Evolutionary conservation across 2,329 filamentous ascomycete species (phyloP).

Genomic region (Colletotrichum australisinense): DNA sequence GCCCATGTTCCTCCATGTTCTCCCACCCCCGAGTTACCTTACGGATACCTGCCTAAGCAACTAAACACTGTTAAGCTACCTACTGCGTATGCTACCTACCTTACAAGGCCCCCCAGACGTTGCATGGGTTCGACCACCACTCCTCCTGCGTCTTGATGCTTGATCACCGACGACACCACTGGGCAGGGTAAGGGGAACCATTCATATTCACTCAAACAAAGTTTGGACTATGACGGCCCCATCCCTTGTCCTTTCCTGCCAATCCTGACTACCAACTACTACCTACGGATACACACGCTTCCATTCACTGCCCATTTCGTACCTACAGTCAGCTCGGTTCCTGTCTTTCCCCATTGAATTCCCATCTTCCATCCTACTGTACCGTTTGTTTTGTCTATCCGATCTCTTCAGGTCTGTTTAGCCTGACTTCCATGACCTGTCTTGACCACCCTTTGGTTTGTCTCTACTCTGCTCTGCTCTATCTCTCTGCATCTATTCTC

Average conservation of each 20-base stretch:
- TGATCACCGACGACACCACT: conserved; percentile 10
- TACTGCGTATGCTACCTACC: too few species aligned
- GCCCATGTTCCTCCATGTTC: not conserved
- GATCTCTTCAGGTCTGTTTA: not conserved
- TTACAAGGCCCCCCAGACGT: conserved; percentile 9
- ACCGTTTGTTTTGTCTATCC: too few species aligned
- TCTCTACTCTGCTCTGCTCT: not conserved
- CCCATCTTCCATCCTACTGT: too few species aligned
- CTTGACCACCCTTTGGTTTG: not conserved
- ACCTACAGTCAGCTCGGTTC: too few species aligned
- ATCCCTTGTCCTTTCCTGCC: conserved; percentile 6
- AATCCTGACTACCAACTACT: not conserved
- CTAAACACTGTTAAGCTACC: too few species aligned
- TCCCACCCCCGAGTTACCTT: not conserved
- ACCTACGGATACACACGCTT: too few species aligned
- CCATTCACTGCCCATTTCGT: too few species aligned
- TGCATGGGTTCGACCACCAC: conserved; percentile 23
- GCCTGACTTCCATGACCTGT: too few species aligned
- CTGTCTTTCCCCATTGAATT: too few species aligned
- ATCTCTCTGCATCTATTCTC: not conserved
- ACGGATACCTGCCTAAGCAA: not conserved
- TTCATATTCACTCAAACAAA: conserved; percentile 30
- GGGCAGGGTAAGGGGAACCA: not conserved
- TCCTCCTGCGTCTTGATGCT: conserved; percentile 27
- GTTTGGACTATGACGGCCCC: conserved; percentile 37